A percentile compares a stretch with the other conserved stretches of the same genome.
phyloP scores from a whole-genome alignment of 2,329 filamentous ascomycete species.

The Colletotrichum orbiculare region DNA sequence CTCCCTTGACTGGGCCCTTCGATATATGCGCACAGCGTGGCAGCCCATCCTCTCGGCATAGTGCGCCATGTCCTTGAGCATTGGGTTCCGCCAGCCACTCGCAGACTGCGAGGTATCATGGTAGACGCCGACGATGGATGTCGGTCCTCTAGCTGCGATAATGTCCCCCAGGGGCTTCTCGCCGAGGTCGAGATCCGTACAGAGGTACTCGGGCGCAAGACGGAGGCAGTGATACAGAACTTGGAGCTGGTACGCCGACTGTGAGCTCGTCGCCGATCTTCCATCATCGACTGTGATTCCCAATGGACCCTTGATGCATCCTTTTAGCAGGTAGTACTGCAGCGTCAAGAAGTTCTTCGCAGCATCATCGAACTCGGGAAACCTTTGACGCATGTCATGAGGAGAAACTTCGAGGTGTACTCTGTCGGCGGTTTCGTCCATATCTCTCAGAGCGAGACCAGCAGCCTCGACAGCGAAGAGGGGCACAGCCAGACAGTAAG shows the following conservation, averaged over 20 bases:
- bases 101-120: conserved; percentile 52
- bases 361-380: conserved; percentile 48
- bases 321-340: conserved; percentile 67
- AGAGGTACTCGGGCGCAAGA: conserved; percentile 71
- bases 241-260: conserved; percentile 52
- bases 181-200: conserved; percentile 69
- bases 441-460: conserved; percentile 68
- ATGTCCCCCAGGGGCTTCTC: conserved; percentile 62
- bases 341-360: conserved; percentile 61
- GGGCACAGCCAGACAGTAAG: conserved; percentile 73
- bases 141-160: conserved; percentile 60
- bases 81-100: conserved; percentile 64
- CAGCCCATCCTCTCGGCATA: conserved; percentile 68
- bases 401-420: conserved; percentile 66
- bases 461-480: conserved; percentile 66
- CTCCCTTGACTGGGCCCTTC: conserved; percentile 63
- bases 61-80: conserved; percentile 67
- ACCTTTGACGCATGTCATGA: conserved; percentile 38
- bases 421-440: conserved; percentile 74
- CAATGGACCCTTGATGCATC: conserved; percentile 53
- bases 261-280: no score
- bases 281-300: no score
- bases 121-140: conserved; percentile 71
- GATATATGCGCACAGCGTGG: conserved; percentile 70
- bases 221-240: conserved; percentile 69